phyloP scores from a whole-genome alignment of 2,329 filamentous ascomycete genomes.

The Delphinella strobiligena region DNA sequence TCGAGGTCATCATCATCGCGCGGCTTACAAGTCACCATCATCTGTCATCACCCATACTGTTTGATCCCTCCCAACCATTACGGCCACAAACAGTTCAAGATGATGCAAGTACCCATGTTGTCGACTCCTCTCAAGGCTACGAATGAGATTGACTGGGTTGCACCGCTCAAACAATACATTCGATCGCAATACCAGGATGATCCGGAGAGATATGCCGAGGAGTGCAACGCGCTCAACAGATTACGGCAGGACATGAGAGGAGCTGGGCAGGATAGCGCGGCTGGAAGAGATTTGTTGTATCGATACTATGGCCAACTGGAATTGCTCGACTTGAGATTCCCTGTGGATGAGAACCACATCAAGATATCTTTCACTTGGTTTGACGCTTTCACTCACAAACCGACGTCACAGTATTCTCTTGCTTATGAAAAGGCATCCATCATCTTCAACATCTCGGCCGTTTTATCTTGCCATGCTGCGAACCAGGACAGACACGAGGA shows the following conservation, averaged over 20 bases:
- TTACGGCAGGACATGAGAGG: conserved; percentile 97
- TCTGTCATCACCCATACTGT: too few species aligned
- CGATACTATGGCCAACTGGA: conserved; percentile 97
- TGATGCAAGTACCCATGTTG: conserved; percentile 84
- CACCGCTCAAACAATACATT: conserved; percentile 86
- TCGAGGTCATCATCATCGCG: too few species aligned
- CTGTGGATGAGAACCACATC: conserved; percentile 96
- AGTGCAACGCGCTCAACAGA: conserved; percentile 88
- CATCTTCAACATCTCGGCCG: conserved; percentile 98
- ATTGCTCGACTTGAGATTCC: conserved; percentile 84
- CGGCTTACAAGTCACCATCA: too few species aligned
- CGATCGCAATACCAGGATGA: conserved; percentile 90
- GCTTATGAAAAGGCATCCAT: conserved; percentile 98
- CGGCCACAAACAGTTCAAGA: too few species aligned
- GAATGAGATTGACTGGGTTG: conserved; percentile 97
- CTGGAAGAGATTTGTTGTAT: conserved; percentile 85
- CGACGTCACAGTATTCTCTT: conserved; percentile 91
- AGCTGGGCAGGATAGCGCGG: conserved; percentile 89
- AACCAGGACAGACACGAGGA: conserved; percentile 88
- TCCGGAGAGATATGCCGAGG: conserved; percentile 87
- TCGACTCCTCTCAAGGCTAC: conserved; percentile 85
- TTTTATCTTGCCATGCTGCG: conserved; percentile 89
- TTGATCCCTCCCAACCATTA: too few species aligned
- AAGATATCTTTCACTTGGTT: conserved; percentile 99
- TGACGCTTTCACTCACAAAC: conserved; percentile 97